phyloP scores from a whole-genome alignment of 1,139 yeast species.

The Magnusiomyces paraingens region DNA sequence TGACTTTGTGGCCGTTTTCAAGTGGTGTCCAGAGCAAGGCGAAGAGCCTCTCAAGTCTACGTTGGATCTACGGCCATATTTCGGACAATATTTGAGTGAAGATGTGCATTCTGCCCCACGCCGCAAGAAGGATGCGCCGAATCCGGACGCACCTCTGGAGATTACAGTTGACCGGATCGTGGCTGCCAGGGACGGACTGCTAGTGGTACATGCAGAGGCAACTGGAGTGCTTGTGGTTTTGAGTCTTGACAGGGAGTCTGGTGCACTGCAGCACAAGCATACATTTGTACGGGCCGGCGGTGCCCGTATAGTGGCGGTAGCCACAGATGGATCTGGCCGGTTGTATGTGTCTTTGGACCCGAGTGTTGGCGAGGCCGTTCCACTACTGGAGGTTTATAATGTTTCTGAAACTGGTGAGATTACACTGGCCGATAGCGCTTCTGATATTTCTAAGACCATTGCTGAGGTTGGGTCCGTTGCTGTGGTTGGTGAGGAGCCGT shows the following conservation, averaged over 20 bases:
- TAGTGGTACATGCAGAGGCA: too few species aligned
- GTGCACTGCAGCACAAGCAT: too few species aligned
- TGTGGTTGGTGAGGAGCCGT: slow-evolving; percentile 32
- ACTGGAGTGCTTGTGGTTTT: too few species aligned
- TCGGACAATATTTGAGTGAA: slow-evolving; percentile 18
- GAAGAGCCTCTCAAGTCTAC: slow-evolving; percentile 38
- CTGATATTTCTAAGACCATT: slow-evolving; percentile 15
- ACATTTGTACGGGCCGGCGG: too few species aligned
- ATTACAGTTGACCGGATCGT: slow-evolving; percentile 67
- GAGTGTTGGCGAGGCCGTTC: not conserved
- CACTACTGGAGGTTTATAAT: not conserved
- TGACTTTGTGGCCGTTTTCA: slow-evolving; percentile 66
- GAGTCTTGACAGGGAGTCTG: too few species aligned
- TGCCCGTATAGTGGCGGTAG: too few species aligned
- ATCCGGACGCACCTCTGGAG: slow-evolving; percentile 41
- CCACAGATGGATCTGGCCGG: too few species aligned
- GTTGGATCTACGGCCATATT: slow-evolving; percentile 41
- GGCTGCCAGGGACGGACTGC: slow-evolving; percentile 19
- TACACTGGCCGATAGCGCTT: not conserved
- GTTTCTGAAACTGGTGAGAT: slow-evolving; percentile 1
- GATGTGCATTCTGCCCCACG: slow-evolving; percentile 19
- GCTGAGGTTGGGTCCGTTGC: slow-evolving; percentile 18
- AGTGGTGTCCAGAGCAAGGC: slow-evolving; percentile 44
- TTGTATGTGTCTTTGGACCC: too few species aligned
- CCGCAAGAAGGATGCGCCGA: slow-evolving; percentile 34